A percentile compares a stretch with the other conserved stretches of the same genome.
Evolutionary conservation across 768 basidiomycete species (phyloP).

Genomic region (Serendipita sp.): DNA sequence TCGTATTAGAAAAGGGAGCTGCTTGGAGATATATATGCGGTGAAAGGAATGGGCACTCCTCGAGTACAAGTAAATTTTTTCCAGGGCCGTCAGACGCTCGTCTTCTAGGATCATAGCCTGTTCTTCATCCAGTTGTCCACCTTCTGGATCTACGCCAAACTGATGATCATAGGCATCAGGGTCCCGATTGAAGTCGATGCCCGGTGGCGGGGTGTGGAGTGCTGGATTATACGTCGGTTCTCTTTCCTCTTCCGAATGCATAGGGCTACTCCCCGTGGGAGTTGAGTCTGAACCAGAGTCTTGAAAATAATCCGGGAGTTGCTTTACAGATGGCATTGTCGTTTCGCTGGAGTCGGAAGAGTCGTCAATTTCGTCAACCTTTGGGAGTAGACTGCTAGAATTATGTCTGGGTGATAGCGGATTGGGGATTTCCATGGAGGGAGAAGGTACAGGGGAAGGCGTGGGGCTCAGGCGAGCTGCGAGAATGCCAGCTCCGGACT

Average conservation of each 20-base stretch:
- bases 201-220: background rate
- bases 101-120: conserved; percentile 43
- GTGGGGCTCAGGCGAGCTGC: background rate
- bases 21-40: conserved; percentile 70
- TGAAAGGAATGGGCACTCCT: conserved; percentile 54
- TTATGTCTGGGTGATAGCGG: background rate
- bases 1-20: conserved; percentile 58
- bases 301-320: background rate
- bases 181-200: background rate
- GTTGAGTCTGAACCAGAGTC: background rate
- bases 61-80: conserved; percentile 83
- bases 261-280: background rate
- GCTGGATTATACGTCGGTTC: background rate
- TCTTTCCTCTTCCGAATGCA: background rate
- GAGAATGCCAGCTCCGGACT: background rate
- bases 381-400: background rate
- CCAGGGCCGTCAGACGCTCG: conserved; percentile 65
- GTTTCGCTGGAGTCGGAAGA: background rate
- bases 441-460: background rate
- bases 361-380: background rate
- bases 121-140: background rate
- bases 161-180: background rate
- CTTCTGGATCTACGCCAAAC: background rate
- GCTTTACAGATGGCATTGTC: background rate
- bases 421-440: background rate